These are phyloP conservation scores for Irpex sp. DNA, from an alignment of 1,284 basidiomycete genomes.

Conservation along the genomic window DNA sequence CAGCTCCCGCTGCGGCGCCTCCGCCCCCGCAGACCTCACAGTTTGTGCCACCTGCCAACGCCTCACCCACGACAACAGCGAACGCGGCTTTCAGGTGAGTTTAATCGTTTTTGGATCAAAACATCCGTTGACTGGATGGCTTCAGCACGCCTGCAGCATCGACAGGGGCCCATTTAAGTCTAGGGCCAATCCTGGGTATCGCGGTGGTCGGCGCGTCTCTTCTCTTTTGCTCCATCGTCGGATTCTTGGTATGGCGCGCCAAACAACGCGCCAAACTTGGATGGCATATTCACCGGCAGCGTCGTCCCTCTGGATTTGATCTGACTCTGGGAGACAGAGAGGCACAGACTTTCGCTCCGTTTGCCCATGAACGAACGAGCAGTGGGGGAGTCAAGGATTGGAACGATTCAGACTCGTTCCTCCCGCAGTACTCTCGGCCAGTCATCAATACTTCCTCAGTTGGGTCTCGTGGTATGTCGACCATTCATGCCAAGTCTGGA, in stretches of 20 bases:
- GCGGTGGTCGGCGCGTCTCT: neutral
- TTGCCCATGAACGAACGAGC: neutral
- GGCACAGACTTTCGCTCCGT: neutral
- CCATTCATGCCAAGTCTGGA: neutral
- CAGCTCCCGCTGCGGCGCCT: neutral
- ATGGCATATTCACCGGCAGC: neutral
- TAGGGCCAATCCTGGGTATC: neutral
- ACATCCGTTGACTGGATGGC: neutral
- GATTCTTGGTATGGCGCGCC: neutral
- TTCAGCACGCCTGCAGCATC: neutral
- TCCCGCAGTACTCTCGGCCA: neutral
- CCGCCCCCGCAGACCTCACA: no score
- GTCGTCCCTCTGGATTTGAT: neutral
- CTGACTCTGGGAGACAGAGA: neutral
- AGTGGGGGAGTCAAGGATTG: neutral
- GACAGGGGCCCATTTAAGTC: neutral
- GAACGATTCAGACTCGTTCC: neutral
- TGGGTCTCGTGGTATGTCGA: neutral
- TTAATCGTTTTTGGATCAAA: neutral
- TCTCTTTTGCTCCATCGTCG: neutral
- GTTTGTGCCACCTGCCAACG: neutral
- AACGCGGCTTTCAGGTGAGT: neutral
- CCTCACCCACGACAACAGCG: neutral
- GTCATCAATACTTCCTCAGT: neutral
- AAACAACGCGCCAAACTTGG: neutral